phyloP scores from a whole-genome alignment of 768 basidiomycete species.

The Amanita polypyramis region DNA sequence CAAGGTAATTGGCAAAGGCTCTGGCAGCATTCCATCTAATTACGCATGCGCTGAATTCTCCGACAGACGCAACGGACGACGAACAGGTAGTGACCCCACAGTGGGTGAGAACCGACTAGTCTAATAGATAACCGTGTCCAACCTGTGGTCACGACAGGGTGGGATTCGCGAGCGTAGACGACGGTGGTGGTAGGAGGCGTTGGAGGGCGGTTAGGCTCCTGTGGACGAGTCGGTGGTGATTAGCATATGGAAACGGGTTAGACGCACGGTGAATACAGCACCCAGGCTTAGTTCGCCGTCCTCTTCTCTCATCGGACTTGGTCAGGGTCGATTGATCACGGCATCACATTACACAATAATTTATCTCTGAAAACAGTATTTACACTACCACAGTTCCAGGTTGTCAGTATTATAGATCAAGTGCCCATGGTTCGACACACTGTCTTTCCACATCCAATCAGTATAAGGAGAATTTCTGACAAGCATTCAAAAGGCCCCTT shows the following conservation, averaged over 20 bases:
- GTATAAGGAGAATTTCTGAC: constrained; percentile 9
- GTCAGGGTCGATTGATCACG: too few relatives aligned
- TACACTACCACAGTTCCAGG: background rate
- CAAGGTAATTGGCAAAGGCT: constrained; percentile 61
- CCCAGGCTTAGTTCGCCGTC: constrained; percentile 27
- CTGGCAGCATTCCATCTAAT: constrained; percentile 75
- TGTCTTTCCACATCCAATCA: too few relatives aligned
- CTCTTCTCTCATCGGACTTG: too few relatives aligned
- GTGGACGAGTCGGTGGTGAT: background rate
- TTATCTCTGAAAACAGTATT: too few relatives aligned
- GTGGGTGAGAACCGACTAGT: constrained; percentile 69
- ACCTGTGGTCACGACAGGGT: constrained; percentile 7
- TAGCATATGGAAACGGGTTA: background rate
- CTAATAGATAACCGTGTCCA: constrained; percentile 45
- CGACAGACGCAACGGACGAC: constrained; percentile 9
- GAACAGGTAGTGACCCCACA: constrained; percentile 78
- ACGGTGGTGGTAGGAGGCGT: background rate
- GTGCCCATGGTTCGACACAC: constrained; percentile 8
- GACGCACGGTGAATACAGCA: constrained; percentile 40
- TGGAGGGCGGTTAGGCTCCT: background rate
- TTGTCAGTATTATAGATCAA: background rate
- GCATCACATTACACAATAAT: too few relatives aligned
- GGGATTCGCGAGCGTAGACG: background rate
- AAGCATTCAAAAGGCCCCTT: constrained; percentile 12
- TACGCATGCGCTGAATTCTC: background rate